Evolutionary conservation across 2,329 filamentous ascomycete genomes (phyloP), one percentile per base, ranked within the genome.

Genomic region (Fusarium hostae): DNA sequence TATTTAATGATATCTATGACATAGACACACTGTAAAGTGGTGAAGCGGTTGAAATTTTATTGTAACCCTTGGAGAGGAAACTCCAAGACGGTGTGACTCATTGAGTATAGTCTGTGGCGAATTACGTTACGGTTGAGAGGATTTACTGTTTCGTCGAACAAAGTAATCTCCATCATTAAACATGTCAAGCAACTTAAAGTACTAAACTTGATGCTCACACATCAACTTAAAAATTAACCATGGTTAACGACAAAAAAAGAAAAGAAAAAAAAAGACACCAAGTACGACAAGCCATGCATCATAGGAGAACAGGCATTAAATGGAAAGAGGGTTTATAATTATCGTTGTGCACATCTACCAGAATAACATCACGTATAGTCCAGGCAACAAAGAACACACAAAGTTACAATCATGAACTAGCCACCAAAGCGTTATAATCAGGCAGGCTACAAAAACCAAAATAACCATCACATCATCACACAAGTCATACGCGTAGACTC

Each of bases 161-260:
- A 12, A 5, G 32, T 39, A 26, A 39, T n/a, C 5, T 9, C 6
- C 24, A 18, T 26, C n/a, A 15, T 11, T 26, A 5, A 26, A 37
- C 11, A 16, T 4, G 3, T n/a, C 6, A 2, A 15, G 4, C 12
- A 26, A 13, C 9, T 22, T 7, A 4, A 9, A 18, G 9, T 28
- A 10, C 24, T 13, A 16, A 52, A 16, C 6, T 40, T 6, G n/a
- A 34, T 13, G 20, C 9, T 13, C 11, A 24, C 16, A 20, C 11
- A 20, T 24, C n/a, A 24, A 13, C 8, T 5, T 6, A 34, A 50
- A 34, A 26, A 26, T 26, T 26, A 26, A 26, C 26, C 26, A 26
- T 6, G 26, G 26, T 26, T 26, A 26, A 26, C 26, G 26, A 26
- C 7, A 26, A 26, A 26, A 26, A 26, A 26, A 6, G 7, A 26